Evolutionary conservation across 345 rosid genomes (phyloP).

Genomic region (Camelina neglecta): DNA sequence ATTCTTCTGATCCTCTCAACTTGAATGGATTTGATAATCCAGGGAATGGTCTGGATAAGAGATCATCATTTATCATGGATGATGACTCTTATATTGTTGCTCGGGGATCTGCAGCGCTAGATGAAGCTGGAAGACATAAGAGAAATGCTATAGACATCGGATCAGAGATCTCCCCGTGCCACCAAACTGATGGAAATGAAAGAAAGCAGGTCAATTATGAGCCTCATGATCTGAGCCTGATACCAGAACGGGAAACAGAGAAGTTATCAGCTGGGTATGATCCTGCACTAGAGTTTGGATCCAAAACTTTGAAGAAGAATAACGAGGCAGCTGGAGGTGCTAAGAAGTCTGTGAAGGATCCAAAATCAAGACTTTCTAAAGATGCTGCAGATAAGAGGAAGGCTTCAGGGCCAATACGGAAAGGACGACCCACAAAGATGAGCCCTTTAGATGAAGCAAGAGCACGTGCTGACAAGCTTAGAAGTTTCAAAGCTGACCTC

Average conservation of each 20-base stretch:
- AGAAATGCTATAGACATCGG: conserved; percentile 64
- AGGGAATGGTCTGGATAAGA: conserved; percentile 49
- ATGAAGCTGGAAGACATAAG: conserved; percentile 52
- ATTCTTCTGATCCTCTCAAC: conserved; percentile 56
- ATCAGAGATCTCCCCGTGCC: conserved; percentile 61
- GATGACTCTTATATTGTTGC: conserved; percentile 89
- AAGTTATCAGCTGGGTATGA: conserved; percentile 64
- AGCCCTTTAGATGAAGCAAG: conserved; percentile 92
- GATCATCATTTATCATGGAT: conserved; percentile 57
- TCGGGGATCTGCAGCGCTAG: conserved; percentile 49
- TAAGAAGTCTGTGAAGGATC: conserved; percentile 64
- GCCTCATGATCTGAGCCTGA: conserved; percentile 76
- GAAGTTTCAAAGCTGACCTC: conserved; percentile 91
- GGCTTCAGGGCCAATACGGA: conserved; percentile 73
- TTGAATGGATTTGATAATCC: conserved; percentile 58
- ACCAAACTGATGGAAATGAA: conserved; percentile 51
- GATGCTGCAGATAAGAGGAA: conserved; percentile 67
- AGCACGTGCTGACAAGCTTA: conserved; percentile 92
- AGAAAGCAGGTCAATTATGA: conserved; percentile 62
- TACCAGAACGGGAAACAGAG: conserved; percentile 75
- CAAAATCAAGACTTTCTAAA: conserved; percentile 56
- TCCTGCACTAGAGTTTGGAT: conserved; percentile 80
- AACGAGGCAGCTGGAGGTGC: conserved; percentile 53
- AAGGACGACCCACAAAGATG: conserved; percentile 77
- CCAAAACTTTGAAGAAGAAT: conserved; percentile 54